Evolutionary conservation across 345 rosid genomes (phyloP).

Genomic region (Populus euphratica): DNA sequence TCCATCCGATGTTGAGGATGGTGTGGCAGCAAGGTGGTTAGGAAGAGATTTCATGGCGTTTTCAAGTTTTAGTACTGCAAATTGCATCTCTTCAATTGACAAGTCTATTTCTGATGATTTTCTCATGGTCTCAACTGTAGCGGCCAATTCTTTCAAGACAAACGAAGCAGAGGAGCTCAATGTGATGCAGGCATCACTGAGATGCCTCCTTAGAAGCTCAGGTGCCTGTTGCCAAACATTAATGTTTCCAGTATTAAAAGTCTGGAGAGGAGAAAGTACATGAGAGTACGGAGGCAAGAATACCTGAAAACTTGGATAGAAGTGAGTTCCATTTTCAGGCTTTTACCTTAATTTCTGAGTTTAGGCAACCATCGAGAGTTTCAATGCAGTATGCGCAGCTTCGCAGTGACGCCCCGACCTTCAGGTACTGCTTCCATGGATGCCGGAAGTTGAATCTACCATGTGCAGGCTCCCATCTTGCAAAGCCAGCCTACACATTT

Average conservation of each 20-base stretch:
- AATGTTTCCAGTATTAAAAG: not conserved
- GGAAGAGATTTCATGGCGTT: conserved; percentile 47
- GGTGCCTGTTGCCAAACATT: conserved; percentile 38
- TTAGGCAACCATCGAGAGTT: conserved; percentile 42
- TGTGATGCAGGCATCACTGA: conserved; percentile 37
- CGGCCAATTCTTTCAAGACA: conserved; percentile 49
- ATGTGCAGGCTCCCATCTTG: conserved; percentile 79
- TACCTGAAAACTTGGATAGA: not conserved
- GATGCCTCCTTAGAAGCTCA: conserved; percentile 39
- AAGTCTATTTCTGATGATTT: conserved; percentile 45
- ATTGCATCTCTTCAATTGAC: conserved; percentile 48
- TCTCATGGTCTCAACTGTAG: conserved; percentile 38
- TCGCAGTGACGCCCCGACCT: conserved; percentile 58
- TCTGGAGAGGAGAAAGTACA: not conserved
- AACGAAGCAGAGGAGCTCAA: conserved; percentile 36
- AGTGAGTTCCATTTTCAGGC: not conserved
- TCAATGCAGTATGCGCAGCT: conserved; percentile 64
- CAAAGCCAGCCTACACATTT: conserved; percentile 50
- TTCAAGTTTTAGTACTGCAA: conserved; percentile 53
- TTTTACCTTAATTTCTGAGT: conserved; percentile 48
- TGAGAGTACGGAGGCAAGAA: too few relatives aligned
- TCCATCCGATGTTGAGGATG: conserved; percentile 10
- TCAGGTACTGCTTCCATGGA: conserved; percentile 81
- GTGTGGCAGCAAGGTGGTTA: not conserved
- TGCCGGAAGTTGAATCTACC: conserved; percentile 61